A percentile compares a stretch with the other conserved stretches of the same genome.
These are phyloP conservation scores for Voacanga thouarsii DNA, from an alignment of 257 asterid genomes.

Conservation along the genomic window DNA sequence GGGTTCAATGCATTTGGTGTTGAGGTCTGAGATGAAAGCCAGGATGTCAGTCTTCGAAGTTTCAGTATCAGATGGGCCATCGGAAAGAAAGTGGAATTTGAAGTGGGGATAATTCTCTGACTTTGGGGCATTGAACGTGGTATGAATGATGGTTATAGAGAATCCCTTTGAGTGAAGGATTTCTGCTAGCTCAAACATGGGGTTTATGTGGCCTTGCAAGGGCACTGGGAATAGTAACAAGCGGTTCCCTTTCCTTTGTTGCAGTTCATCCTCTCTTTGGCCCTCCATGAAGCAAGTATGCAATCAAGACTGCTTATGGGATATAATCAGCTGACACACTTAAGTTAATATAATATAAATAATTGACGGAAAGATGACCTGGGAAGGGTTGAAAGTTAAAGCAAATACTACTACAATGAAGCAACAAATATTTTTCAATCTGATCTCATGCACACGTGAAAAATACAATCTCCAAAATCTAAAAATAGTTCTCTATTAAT, in stretches of 20 bases:
- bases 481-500: too few species aligned
- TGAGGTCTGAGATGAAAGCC: slow-evolving; percentile 5
- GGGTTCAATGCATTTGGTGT: not conserved
- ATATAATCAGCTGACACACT: too few species aligned
- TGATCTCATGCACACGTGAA: too few species aligned
- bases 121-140: slow-evolving; percentile 6
- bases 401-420: too few species aligned
- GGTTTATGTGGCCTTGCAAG: slow-evolving; percentile 24
- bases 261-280: not conserved
- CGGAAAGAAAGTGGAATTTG: slow-evolving; percentile 9
- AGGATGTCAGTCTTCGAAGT: not conserved
- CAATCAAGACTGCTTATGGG: too few species aligned
- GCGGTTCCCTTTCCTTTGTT: not conserved
- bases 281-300: not conserved
- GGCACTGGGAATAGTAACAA: slow-evolving; percentile 19
- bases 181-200: slow-evolving; percentile 23
- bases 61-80: slow-evolving; percentile 12
- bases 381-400: too few species aligned
- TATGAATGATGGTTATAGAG: slow-evolving; percentile 19
- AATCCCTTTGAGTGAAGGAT: slow-evolving; percentile 22
- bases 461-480: too few species aligned
- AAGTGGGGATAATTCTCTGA: slow-evolving; percentile 6
- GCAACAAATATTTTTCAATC: too few species aligned
- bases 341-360: too few species aligned
- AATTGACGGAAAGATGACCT: too few species aligned